Conservation (phyloP, 2,329 filamentous ascomycete genomes). For the Exophiala bonariae region DNA sequence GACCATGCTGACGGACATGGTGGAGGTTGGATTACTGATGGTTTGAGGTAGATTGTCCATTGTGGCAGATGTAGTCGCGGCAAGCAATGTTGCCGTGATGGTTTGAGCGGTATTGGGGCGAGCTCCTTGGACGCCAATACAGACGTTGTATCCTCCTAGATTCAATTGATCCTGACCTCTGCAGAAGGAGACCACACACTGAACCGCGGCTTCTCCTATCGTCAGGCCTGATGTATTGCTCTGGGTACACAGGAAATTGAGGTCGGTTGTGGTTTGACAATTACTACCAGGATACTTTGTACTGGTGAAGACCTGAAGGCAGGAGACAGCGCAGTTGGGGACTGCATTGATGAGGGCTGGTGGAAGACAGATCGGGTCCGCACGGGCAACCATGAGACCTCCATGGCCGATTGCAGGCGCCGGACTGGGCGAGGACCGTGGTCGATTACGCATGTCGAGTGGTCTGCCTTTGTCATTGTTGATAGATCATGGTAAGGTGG, state of each 20-base stretch:
- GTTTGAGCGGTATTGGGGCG: slow-evolving; percentile 59
- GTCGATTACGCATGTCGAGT: slow-evolving; percentile 16
- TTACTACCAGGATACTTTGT: slow-evolving; percentile 54
- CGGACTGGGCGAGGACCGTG: slow-evolving; percentile 14
- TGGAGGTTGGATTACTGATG: slow-evolving; percentile 18
- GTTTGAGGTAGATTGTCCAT: slow-evolving; percentile 25
- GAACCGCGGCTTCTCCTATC: slow-evolving; percentile 68
- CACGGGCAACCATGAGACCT: slow-evolving; percentile 8
- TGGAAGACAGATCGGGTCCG: slow-evolving; percentile 24
- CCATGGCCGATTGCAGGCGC: slow-evolving; percentile 10
- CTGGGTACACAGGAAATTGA: slow-evolving; percentile 65
- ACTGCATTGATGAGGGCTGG: slow-evolving; percentile 19
- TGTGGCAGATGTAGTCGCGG: slow-evolving; percentile 39
- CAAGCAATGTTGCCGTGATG: slow-evolving; percentile 58
- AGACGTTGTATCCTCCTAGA: slow-evolving; percentile 57
- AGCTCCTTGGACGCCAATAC: slow-evolving; percentile 51
- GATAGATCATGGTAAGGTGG: slow-evolving; percentile 12
- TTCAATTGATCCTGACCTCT: slow-evolving; percentile 44
- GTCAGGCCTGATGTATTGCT: slow-evolving; percentile 64
- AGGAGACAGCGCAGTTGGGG: slow-evolving; percentile 58
- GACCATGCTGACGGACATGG: slow-evolving; percentile 22
- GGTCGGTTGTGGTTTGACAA: slow-evolving; percentile 53
- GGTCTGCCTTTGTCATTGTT: slow-evolving; percentile 21
- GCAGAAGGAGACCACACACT: slow-evolving; percentile 65
- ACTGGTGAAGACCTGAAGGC: slow-evolving; percentile 64